A percentile compares a stretch with the other conserved stretches of the same genome.
Conservation (phyloP, 108 stramenopile genomes). For the Skeletonema costatum region DNA sequence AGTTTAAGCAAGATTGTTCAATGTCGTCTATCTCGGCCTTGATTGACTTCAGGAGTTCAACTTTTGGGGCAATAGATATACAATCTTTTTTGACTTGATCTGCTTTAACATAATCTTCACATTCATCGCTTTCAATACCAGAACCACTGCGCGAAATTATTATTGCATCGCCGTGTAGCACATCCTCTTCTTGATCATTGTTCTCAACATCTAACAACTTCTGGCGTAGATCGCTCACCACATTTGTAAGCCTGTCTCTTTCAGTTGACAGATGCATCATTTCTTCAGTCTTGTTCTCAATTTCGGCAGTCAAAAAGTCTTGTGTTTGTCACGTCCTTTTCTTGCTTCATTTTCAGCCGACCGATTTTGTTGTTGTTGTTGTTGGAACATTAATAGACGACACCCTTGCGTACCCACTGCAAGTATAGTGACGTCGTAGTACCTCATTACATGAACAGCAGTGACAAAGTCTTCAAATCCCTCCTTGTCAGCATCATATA, state of each 20-base stretch:
- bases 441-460: slow-evolving; percentile 24
- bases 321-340: background rate
- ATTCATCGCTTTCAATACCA: background rate
- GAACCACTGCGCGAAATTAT: background rate
- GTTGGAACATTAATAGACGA: slow-evolving; percentile 31
- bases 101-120: background rate
- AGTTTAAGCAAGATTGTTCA: background rate
- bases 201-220: slow-evolving; percentile 5
- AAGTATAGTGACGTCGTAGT: background rate
- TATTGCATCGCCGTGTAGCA: background rate
- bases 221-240: background rate
- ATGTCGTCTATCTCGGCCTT: slow-evolving; percentile 3
- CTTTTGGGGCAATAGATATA: background rate
- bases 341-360: slow-evolving; percentile 1
- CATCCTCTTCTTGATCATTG: background rate
- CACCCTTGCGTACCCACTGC: slow-evolving; percentile 39
- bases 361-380: background rate
- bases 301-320: slow-evolving; percentile 3
- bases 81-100: background rate
- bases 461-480: slow-evolving; percentile 43
- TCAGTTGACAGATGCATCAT: slow-evolving; percentile 17
- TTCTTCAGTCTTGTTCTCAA: slow-evolving; percentile 1
- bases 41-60: background rate
- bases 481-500: slow-evolving; percentile 20
- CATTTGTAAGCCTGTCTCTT: slow-evolving; percentile 4